phyloP scores from a whole-genome alignment of 169 alveolate genomes.

The Cryptosporidium xiaoi region DNA sequence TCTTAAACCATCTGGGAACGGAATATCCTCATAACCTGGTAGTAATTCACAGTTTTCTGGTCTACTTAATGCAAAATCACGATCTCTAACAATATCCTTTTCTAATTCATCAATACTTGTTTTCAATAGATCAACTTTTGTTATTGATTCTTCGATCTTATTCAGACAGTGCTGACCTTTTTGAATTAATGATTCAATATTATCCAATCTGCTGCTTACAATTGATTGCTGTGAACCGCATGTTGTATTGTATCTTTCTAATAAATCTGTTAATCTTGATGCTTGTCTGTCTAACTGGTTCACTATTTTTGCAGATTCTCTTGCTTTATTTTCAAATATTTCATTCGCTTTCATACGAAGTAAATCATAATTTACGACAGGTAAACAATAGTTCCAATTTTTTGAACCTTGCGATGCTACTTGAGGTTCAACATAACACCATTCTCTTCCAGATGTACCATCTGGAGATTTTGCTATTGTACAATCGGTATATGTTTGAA shows the following conservation, averaged over 20 bases:
- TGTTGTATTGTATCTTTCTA: constrained; percentile 63
- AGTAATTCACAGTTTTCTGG: constrained; percentile 81
- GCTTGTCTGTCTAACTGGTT: constrained; percentile 71
- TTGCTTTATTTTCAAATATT: constrained; percentile 52
- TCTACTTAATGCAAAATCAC: constrained; percentile 68
- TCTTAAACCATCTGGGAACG: constrained; percentile 82
- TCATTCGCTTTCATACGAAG: constrained; percentile 84
- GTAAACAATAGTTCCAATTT: constrained; percentile 91
- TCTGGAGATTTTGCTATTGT: constrained; percentile 89
- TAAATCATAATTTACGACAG: constrained; percentile 83
- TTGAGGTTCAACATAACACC: constrained; percentile 92
- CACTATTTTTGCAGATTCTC: constrained; percentile 69
- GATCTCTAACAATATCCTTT: constrained; percentile 79
- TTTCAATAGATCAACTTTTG: constrained; percentile 81
- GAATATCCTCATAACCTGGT: constrained; percentile 82
- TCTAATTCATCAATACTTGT: constrained; percentile 80
- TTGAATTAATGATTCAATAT: constrained; percentile 67
- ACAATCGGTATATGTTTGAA: constrained; percentile 90
- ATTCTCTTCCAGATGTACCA: constrained; percentile 89
- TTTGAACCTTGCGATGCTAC: constrained; percentile 87
- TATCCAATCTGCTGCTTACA: constrained; percentile 69
- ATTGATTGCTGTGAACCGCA: constrained; percentile 73
- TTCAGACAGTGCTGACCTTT: constrained; percentile 78
- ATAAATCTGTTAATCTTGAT: constrained; percentile 52
- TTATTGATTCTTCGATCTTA: constrained; percentile 79